Conservation (phyloP, 345 rosid genomes). For the Bruguiera parviflora region DNA sequence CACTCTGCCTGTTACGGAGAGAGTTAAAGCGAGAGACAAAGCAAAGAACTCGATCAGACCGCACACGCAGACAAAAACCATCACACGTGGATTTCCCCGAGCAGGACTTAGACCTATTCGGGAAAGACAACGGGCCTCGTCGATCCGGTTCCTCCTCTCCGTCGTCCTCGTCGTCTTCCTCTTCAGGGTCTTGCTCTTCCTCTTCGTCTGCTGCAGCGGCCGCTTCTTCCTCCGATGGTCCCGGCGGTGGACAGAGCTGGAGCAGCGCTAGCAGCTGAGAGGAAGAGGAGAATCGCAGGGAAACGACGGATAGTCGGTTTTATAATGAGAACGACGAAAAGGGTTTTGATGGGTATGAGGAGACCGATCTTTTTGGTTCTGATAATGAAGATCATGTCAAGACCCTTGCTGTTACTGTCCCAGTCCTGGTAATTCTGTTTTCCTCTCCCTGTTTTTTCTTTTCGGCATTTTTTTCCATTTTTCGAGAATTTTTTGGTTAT, state of each 20-base stretch:
- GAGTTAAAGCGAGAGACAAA: too few species aligned
- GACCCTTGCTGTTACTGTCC: conserved; percentile 62
- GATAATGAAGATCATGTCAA: conserved; percentile 85
- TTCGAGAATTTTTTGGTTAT: neutral
- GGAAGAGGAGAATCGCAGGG: conserved; percentile 41
- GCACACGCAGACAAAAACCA: neutral
- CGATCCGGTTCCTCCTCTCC: conserved; percentile 52
- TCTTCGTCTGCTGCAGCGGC: too few species aligned
- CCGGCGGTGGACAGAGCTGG: conserved; percentile 19
- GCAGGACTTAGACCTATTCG: conserved; percentile 18
- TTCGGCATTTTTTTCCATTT: neutral
- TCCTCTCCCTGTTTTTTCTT: neutral
- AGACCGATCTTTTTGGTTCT: conserved; percentile 72
- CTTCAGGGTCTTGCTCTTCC: too few species aligned
- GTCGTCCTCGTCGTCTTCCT: conserved; percentile 34
- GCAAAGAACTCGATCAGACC: too few species aligned
- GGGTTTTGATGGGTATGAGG: conserved; percentile 25
- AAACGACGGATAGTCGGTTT: conserved; percentile 30
- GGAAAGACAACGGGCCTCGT: conserved; percentile 32
- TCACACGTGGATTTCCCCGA: conserved; percentile 11
- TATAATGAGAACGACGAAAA: conserved; percentile 10
- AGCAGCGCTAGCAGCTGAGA: conserved; percentile 42
- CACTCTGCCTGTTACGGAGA: too few species aligned
- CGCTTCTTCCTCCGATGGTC: conserved; percentile 23
- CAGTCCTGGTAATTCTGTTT: conserved; percentile 57